Evolutionary conservation across 2,329 filamentous ascomycete species (phyloP).

Genomic region (Rugonectria rugulosa): DNA sequence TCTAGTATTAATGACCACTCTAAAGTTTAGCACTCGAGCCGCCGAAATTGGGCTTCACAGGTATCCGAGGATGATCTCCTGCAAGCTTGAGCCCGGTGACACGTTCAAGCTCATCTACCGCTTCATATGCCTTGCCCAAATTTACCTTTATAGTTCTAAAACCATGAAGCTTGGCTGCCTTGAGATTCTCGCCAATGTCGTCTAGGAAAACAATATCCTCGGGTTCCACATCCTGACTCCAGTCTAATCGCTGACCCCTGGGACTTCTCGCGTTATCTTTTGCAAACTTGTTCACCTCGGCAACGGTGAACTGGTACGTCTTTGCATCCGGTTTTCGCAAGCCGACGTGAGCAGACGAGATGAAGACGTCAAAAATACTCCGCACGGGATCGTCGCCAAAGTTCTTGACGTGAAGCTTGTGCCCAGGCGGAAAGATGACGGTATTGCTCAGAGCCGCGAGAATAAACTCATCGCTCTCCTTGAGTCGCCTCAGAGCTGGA

Average conservation of each 20-base stretch:
- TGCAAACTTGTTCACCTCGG: conserved; percentile 70
- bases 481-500: conserved; percentile 77
- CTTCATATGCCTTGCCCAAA: conserved; percentile 79
- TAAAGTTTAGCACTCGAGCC: conserved; percentile 53
- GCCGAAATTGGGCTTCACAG: conserved; percentile 49
- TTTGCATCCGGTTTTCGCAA: conserved; percentile 84
- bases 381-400: conserved; percentile 65
- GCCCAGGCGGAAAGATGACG: conserved; percentile 79
- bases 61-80: conserved; percentile 60
- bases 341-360: conserved; percentile 86
- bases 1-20: no score
- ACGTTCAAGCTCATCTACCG: conserved; percentile 81
- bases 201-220: conserved; percentile 86
- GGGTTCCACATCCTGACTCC: conserved; percentile 61
- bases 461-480: conserved; percentile 69
- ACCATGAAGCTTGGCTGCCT: conserved; percentile 76
- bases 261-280: conserved; percentile 54
- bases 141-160: conserved; percentile 86
- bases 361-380: conserved; percentile 82
- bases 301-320: conserved; percentile 80
- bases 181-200: conserved; percentile 93
- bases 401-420: conserved; percentile 67
- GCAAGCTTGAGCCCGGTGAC: conserved; percentile 73
- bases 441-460: conserved; percentile 91
- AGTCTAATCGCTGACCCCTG: conserved; percentile 51